Evolutionary conservation across 148 eudicot genomes (phyloP).

Genomic region (Vaccinium corymbosum): DNA sequence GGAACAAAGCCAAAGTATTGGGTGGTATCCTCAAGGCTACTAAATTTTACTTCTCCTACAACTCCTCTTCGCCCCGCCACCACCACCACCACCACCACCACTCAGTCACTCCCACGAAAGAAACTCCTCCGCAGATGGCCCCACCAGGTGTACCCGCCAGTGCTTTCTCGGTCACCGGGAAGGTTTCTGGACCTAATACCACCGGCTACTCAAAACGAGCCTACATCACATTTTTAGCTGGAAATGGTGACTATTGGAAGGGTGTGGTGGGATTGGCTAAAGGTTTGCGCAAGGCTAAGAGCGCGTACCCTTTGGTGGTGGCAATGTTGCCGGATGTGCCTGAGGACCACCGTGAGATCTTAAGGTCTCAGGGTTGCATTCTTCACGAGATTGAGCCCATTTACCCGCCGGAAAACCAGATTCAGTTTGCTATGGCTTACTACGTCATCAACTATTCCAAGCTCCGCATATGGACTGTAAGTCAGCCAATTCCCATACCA

Average conservation of each 20-base stretch:
- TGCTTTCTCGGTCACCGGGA: neutral
- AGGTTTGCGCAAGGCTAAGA: conserved; percentile 36
- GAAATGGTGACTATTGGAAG: conserved; percentile 43
- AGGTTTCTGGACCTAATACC: neutral
- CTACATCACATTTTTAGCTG: conserved; percentile 45
- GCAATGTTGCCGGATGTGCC: conserved; percentile 49
- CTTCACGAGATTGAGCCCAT: conserved; percentile 43
- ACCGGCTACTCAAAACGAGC: conserved; percentile 22
- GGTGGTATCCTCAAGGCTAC: neutral
- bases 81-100: neutral
- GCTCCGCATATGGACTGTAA: conserved; percentile 47
- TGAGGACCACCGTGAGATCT: conserved; percentile 33
- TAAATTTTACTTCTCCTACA: neutral
- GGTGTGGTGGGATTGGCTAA: conserved; percentile 52
- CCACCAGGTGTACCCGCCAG: neutral
- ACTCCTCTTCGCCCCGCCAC: neutral
- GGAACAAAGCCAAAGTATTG: conserved; percentile 4
- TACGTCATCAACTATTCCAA: conserved; percentile 59
- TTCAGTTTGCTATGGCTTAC: conserved; percentile 46
- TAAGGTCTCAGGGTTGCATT: conserved; percentile 43
- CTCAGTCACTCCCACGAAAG: neutral
- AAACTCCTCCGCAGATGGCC: neutral
- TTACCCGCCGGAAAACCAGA: conserved; percentile 38
- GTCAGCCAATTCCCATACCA: neutral
- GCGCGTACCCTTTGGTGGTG: conserved; percentile 40